Base-by-base conservation (phyloP, 1,284 basidiomycete species). In the Marasmius oreades region DNA sequence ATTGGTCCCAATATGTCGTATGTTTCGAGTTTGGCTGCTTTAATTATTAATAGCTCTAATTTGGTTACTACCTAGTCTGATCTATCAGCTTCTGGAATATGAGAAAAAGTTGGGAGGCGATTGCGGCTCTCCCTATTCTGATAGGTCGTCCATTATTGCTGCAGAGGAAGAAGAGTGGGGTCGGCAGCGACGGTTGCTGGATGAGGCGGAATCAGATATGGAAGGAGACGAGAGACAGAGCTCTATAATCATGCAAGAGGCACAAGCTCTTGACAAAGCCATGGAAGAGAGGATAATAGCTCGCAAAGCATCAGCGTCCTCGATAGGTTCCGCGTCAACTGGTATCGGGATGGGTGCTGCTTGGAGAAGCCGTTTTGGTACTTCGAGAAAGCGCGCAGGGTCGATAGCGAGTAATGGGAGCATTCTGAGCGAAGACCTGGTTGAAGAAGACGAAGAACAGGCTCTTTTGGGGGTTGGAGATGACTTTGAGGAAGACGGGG, bases 1-100 rank as follows among this genome's bases (percentile, higher is more conserved):
- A 85, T 93, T 60, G 92, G 94, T 20, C 95, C 96, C 44, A 98
- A 98, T 72, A 95, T 96, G 85, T 93, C 90, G 92, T 95, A 74
- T 75, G 92, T 87, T 51, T 50, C 62, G 44, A 45, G 65, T 64
- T 51, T 59, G 53, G 16, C 53, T 54, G 55, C 28, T 46, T 47
- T 44, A 48, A 48, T 33, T 36, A 55, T 55, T 50, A 31, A 55
- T 50, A 43, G 39, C 28, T 24, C 31, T 43, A 24, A 56, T 42
- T 45, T 59, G 55, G 52, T 56, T 39, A 54, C 54, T 56, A 33
- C 36, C 60, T 67, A 95, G 93, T 55, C 87, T 98, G 68, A 96
- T 98, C 71, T 98, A 96, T 79, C 94, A 97, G 75, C 80, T 98
- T 39, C 81, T 96, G 66, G 95, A 97, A 68, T 98, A 95, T 72